Conservation (phyloP, 345 rosid genomes). For the Murraya koenigii region DNA sequence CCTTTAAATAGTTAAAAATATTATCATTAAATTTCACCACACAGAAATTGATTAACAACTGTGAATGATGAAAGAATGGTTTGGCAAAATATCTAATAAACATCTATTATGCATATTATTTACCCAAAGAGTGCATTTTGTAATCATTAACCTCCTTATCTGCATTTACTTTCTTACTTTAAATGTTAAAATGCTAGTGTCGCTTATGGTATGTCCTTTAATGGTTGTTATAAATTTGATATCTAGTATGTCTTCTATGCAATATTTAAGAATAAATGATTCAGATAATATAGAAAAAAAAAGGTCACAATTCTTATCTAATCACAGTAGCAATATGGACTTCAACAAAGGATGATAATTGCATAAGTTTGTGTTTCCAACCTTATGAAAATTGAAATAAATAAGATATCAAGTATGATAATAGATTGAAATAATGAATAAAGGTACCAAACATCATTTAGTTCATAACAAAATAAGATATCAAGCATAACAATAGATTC, state of each 20-base stretch:
- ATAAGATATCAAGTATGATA: too few relatives aligned
- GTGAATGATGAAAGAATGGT: background rate
- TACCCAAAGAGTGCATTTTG: background rate
- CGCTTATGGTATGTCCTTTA: background rate
- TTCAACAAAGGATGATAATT: background rate
- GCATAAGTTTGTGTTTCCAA: background rate
- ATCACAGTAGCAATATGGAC: background rate
- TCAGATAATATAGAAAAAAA: background rate
- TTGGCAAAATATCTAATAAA: background rate
- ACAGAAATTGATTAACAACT: background rate
- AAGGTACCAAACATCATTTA: background rate
- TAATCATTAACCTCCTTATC: background rate
- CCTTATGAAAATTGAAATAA: too few relatives aligned
- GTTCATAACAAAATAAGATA: background rate
- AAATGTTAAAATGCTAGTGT: background rate
- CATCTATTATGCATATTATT: background rate
- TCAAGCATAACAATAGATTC: background rate
- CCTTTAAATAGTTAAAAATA: background rate
- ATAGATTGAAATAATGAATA: too few relatives aligned
- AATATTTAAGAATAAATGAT: background rate
- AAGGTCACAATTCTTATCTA: background rate
- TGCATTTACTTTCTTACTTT: background rate
- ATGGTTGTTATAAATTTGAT: background rate
- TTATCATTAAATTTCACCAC: too few relatives aligned
- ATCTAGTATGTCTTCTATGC: background rate